Conservation (phyloP, 345 rosid genomes). For the Ceriops zippeliana region DNA sequence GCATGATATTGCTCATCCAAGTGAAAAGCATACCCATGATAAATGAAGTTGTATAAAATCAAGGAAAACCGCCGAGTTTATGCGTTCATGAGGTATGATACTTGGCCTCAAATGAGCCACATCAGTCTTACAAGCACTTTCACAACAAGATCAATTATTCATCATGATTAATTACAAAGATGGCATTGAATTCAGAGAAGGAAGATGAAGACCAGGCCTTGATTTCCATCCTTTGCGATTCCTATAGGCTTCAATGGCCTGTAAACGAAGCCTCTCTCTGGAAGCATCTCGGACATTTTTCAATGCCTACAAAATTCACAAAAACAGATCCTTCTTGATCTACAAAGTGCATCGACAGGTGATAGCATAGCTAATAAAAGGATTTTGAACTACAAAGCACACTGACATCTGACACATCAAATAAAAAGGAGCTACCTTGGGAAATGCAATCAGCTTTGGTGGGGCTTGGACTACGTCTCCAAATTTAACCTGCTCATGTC, state of each 20-base stretch:
- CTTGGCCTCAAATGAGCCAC: neutral
- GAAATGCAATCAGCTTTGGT: constrained; percentile 56
- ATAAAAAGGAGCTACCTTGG: constrained; percentile 45
- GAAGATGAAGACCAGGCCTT: constrained; percentile 64
- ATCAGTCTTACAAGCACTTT: neutral
- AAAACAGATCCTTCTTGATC: no score
- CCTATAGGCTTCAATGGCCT: constrained; percentile 77
- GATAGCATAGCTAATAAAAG: no score
- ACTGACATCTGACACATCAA: neutral
- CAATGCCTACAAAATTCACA: constrained; percentile 37
- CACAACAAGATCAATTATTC: constrained; percentile 1
- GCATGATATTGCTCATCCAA: no score
- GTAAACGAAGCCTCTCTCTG: constrained; percentile 63
- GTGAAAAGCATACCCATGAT: no score
- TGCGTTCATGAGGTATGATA: neutral
- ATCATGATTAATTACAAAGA: constrained; percentile 6
- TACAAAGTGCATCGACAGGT: no score
- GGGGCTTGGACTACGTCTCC: constrained; percentile 92
- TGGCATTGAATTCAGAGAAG: constrained; percentile 23
- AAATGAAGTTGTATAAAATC: no score
- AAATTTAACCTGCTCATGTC: constrained; percentile 59
- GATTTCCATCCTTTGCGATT: constrained; percentile 63
- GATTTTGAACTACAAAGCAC: no score
- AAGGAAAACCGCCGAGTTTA: no score
- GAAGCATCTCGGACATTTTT: constrained; percentile 52